Conservation (phyloP, 371 early-diverging fungal genomes). For the Haplosporangium sp. region DNA sequence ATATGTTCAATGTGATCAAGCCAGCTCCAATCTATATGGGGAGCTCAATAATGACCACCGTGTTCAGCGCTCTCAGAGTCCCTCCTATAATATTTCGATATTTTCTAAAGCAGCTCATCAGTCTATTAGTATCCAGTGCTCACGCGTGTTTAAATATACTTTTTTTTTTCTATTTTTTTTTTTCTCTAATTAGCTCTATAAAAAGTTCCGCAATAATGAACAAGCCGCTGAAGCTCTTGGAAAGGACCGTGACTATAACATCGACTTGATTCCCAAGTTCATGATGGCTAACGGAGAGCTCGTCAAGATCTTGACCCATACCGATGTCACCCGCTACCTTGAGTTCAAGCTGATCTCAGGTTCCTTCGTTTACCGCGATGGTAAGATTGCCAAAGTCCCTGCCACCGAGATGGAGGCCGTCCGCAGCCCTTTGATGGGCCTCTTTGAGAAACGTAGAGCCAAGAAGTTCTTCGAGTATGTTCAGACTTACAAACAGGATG, state of each 20-base stretch:
- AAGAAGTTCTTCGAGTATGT: constrained; percentile 98
- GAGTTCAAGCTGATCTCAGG: constrained; percentile 98
- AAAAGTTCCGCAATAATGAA: constrained; percentile 83
- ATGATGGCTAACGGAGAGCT: constrained; percentile 98
- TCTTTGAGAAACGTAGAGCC: constrained; percentile 96
- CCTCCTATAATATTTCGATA: neutral
- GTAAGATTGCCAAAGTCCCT: constrained; percentile 96
- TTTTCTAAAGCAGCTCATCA: constrained; percentile 5
- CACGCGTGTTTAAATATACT: constrained; percentile 21
- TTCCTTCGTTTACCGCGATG: constrained; percentile 94
- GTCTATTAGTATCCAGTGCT: constrained; percentile 9
- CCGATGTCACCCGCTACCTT: constrained; percentile 98
- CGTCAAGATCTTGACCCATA: constrained; percentile 89
- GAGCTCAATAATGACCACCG: neutral
- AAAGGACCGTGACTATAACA: constrained; percentile 94
- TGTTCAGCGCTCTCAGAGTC: neutral
- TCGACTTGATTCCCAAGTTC: constrained; percentile 99
- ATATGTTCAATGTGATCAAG: too few relatives aligned
- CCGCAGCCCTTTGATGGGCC: constrained; percentile 88
- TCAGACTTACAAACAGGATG: constrained; percentile 84
- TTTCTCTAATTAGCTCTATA: constrained; percentile 73
- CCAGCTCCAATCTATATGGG: neutral
- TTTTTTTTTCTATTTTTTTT: neutral
- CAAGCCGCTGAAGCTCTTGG: constrained; percentile 79
- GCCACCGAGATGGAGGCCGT: constrained; percentile 92